Evolutionary conservation across 371 early-diverging fungal genomes (phyloP), one percentile per base, ranked within the genome.

Genomic region (Modicella reniformis): DNA sequence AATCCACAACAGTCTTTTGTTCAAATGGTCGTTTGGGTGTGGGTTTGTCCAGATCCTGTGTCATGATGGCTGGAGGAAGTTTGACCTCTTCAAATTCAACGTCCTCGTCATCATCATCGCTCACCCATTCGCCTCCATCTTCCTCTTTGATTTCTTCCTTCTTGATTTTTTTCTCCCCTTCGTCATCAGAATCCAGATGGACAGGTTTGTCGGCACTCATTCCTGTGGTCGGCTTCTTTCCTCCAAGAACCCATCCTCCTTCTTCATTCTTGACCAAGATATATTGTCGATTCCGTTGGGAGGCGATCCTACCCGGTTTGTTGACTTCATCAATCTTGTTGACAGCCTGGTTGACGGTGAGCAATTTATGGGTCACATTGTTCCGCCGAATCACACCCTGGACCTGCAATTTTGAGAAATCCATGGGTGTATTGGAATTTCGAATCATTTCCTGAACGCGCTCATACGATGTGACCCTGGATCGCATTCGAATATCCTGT

Each of bases 351-450:
- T 86, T 90, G 66, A 92, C 89, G 25, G 87, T 81, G 40, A 93
- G 80, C 41, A 92, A 73, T 59, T 91, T 87, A 72, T 96, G 93
- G 0, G 94, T 97, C 74, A 97, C 85, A n/a, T 84, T 85, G 71
- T 96, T 96, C 30, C 99, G 83, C 59, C 91, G 88, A 34, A 94
- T 88, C 17, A 97, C 84, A 30, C 92, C 84, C 21, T 93, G 84
- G 65, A 98, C 95, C 75, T 98, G 99, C 48, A 92, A 84, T 58
- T 92, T 87, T 49, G 95, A 94, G 75, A 98, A 98, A 62, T 96
- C 97, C 52, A 92, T 67, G 0, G 95, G 90, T 0, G 90, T 92
- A 25, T 83, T 63, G 13, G 80, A 62, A 25, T 66, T 48, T 0
- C 87, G 76, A 0, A 90, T 70, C 93, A 95, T 93, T 37, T 87